These are phyloP conservation scores for Paramecium octaurelia DNA, from an alignment of 73 alveolate genomes.

Conservation along the genomic window DNA sequence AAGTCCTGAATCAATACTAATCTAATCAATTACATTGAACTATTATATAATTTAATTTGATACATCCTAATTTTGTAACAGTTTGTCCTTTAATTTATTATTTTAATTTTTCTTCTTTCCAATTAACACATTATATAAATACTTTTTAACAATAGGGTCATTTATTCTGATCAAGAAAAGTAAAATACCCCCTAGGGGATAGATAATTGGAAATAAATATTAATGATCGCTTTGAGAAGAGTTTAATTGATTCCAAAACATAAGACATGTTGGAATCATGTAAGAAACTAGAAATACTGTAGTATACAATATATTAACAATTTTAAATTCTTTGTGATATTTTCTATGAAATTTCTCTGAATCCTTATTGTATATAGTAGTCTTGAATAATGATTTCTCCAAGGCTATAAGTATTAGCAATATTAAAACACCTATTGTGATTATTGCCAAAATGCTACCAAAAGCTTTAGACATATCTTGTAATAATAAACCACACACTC, in stretches of 20 bases:
- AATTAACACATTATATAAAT: neutral
- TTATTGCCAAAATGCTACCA: neutral
- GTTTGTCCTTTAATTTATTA: neutral
- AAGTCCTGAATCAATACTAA: neutral
- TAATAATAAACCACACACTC: neutral
- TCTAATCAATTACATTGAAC: neutral
- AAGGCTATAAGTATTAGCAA: neutral
- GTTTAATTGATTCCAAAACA: neutral
- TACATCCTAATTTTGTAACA: neutral
- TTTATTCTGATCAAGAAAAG: neutral
- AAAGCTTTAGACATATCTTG: neutral
- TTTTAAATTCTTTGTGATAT: neutral
- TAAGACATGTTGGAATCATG: neutral
- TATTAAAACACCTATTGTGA: neutral
- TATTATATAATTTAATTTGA: neutral
- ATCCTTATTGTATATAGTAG: neutral
- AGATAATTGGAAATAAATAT: neutral
- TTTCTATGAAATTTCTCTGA: neutral
- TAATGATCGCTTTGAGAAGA: neutral
- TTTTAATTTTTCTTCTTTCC: neutral
- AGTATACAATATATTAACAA: neutral
- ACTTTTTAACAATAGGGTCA: slow-evolving; percentile 12
- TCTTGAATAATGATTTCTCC: neutral
- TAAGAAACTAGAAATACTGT: neutral
- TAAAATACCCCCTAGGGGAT: neutral